These are phyloP conservation scores for Sphenostylis stenocarpa DNA, from an alignment of 306 rosid species.

Conservation along the genomic window DNA sequence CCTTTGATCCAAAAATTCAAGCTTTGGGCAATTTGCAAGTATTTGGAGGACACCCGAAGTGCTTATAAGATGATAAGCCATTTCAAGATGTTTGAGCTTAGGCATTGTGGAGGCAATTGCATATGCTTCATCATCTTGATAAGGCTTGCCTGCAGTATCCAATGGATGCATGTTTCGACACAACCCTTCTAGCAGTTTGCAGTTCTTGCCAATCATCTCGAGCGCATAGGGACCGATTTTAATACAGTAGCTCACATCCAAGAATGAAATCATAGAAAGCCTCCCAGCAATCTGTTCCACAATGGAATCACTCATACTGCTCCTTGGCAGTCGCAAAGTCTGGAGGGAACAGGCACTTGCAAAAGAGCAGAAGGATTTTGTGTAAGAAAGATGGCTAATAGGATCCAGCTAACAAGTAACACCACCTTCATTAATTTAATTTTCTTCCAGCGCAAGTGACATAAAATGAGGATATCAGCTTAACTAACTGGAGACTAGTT, in stretches of 20 bases:
- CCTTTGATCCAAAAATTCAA: conserved; percentile 80
- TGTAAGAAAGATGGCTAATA: conserved; percentile 29
- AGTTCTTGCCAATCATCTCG: conserved; percentile 85
- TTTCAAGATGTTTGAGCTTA: conserved; percentile 86
- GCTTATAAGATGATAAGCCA: conserved; percentile 81
- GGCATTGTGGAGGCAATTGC: conserved; percentile 97
- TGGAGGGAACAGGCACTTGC: conserved; percentile 87
- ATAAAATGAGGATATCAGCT: conserved; percentile 1
- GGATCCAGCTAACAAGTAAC: neutral
- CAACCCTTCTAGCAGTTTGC: conserved; percentile 68
- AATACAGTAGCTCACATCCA: conserved; percentile 94
- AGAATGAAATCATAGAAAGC: conserved; percentile 69
- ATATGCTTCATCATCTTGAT: conserved; percentile 74
- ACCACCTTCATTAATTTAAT: neutral
- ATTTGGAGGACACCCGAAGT: conserved; percentile 63
- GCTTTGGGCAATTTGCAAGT: conserved; percentile 67
- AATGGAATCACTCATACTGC: conserved; percentile 59
- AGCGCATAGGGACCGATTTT: conserved; percentile 62
- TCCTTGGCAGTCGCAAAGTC: conserved; percentile 73
- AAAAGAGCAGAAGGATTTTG: conserved; percentile 43
- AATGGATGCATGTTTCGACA: conserved; percentile 94
- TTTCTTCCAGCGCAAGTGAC: neutral
- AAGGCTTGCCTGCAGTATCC: conserved; percentile 80
- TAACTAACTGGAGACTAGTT: neutral
- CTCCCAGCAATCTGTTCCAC: conserved; percentile 74